Conservation (phyloP, 2,329 filamentous ascomycete species). For the Daldinia sp. region DNA sequence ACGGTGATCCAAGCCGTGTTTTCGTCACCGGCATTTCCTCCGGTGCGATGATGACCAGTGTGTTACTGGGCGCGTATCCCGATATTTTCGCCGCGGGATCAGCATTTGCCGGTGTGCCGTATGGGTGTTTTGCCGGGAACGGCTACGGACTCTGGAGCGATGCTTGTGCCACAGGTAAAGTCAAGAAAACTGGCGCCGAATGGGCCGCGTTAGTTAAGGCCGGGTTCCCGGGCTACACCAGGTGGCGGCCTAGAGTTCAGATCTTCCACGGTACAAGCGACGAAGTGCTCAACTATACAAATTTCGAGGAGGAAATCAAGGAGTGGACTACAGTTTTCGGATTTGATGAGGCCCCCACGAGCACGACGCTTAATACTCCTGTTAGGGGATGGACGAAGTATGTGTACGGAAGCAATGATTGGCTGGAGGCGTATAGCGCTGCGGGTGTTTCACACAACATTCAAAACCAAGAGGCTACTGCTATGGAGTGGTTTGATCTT, state of each 20-base stretch:
- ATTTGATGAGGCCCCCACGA: slow-evolving; percentile 43
- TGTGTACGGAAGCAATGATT: slow-evolving; percentile 47
- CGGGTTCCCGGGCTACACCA: slow-evolving; percentile 60
- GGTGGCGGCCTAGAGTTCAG: slow-evolving; percentile 63
- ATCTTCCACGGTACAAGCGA: slow-evolving; percentile 65
- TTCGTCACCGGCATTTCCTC: slow-evolving; percentile 47
- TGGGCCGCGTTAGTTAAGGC: slow-evolving; percentile 50
- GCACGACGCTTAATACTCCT: slow-evolving; percentile 46
- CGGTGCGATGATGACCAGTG: slow-evolving; percentile 48
- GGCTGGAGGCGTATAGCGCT: slow-evolving; percentile 53
- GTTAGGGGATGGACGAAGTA: slow-evolving; percentile 50
- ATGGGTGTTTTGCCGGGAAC: slow-evolving; percentile 59
- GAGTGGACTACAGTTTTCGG: slow-evolving; percentile 58
- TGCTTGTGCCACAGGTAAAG: slow-evolving; percentile 59
- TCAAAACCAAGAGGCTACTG: slow-evolving; percentile 49
- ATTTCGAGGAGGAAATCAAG: slow-evolving; percentile 64
- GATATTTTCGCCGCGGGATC: slow-evolving; percentile 57
- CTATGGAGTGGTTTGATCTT: slow-evolving; percentile 51
- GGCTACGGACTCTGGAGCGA: slow-evolving; percentile 59
- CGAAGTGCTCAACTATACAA: slow-evolving; percentile 58
- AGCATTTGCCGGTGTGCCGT: slow-evolving; percentile 56
- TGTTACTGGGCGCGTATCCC: slow-evolving; percentile 58
- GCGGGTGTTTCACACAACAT: slow-evolving; percentile 52
- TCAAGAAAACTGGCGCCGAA: slow-evolving; percentile 47
- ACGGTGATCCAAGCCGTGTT: slow-evolving; percentile 45